Evolutionary conservation across 306 rosid genomes (phyloP), one percentile per base, ranked within the genome.

Genomic region (Vigna hirtella): DNA sequence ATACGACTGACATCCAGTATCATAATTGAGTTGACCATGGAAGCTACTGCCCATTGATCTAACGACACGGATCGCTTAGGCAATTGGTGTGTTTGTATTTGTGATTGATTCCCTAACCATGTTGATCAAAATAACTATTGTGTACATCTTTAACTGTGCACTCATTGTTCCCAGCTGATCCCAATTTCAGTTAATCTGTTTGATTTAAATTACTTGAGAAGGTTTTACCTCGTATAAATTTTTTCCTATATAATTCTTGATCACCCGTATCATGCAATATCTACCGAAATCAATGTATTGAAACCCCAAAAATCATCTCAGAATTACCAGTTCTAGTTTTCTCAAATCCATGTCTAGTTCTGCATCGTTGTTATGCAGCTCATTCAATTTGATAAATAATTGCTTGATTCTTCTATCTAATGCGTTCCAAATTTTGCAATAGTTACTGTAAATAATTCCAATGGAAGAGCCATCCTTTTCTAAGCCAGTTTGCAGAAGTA

Each of bases 31-130:
- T 58, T 67, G 72, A 51, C 55, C 74, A 76, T 11, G 61, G 65
- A 28, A 56, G 79, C 50, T 17, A 32, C 47, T 38, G 28, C 1
- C 32, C 50, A 62, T 48, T 48, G 38, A 62, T 48, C 17, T 18
- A 7, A 26, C 24, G n/a, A 22, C 28, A 57, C 9, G 16, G 53
- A 14, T 36, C 28, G 7, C 59, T 72, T 75, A 40, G 52, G 61
- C 83, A 45, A 52, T 18, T 65, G 64, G 55, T 40, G 48, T 75
- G 48, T 36, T 48, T 47, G 34, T 66, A 32, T 79, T 70, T 74
- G 68, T 20, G 6, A 66, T 30, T 14, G 18, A 47, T 42, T 49
- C 18, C 26, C 38, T 28, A 50, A 40, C 13, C 74, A 49, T 13
- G 20, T 66, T 77, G 70, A 63, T 66, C 36, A 1, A 58, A 53